Percentiles rank a stretch among this genome's conserved stretches.
These are phyloP conservation scores for Nicotiana knightiana DNA, from an alignment of 257 asterid genomes.

Conservation along the genomic window DNA sequence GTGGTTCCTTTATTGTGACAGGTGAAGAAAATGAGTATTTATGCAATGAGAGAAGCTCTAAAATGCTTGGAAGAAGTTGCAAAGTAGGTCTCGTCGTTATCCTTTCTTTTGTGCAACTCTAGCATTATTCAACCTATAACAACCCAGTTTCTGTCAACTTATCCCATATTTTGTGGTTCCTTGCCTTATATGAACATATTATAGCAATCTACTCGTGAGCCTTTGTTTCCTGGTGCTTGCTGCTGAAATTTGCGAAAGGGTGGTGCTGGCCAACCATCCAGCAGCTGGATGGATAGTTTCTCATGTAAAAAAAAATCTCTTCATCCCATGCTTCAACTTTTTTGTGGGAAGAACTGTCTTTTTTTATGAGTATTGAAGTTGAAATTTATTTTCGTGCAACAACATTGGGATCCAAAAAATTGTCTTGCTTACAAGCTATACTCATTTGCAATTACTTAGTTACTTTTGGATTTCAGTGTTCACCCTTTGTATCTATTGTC, in stretches of 20 bases:
- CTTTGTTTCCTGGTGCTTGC: neutral
- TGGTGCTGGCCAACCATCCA: neutral
- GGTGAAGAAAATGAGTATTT: slow-evolving; percentile 70
- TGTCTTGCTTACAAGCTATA: neutral
- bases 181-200: neutral
- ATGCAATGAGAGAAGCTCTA: slow-evolving; percentile 44
- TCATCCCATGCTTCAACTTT: neutral
- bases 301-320: neutral
- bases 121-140: neutral
- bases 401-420: too few relatives aligned
- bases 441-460: neutral
- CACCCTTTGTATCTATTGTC: neutral
- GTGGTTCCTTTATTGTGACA: slow-evolving; percentile 18
- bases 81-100: neutral
- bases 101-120: neutral
- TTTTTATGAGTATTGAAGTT: neutral
- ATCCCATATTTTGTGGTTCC: neutral
- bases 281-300: neutral
- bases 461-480: neutral
- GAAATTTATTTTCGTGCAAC: neutral
- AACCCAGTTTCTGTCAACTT: neutral
- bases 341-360: neutral
- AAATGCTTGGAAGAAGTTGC: slow-evolving; percentile 15
- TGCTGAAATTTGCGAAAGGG: neutral
- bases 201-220: neutral